phyloP scores from a whole-genome alignment of 495 filamentous ascomycete species.

The Penicillium soppii region DNA sequence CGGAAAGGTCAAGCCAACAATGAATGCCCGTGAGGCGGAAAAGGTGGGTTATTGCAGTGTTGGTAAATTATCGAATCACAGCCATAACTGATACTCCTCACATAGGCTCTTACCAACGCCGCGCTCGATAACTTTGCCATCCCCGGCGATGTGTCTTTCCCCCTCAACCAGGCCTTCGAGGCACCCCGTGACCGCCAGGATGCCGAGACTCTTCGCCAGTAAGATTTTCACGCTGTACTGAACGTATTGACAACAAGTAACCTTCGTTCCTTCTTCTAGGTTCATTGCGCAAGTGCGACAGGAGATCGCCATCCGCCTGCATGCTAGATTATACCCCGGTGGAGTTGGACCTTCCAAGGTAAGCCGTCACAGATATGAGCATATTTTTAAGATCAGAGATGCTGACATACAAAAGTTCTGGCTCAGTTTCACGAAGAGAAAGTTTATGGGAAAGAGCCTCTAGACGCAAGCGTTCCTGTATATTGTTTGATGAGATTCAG shows the following conservation, averaged over 20 bases:
- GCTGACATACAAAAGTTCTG: slow-evolving; percentile 64
- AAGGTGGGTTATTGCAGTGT: slow-evolving; percentile 55
- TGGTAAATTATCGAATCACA: not conserved
- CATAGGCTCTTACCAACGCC: slow-evolving; percentile 62
- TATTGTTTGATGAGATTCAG: slow-evolving; percentile 34
- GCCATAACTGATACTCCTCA: not conserved
- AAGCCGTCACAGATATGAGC: slow-evolving; percentile 14
- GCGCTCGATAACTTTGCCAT: slow-evolving; percentile 93
- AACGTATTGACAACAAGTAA: not conserved
- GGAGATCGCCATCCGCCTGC: slow-evolving; percentile 77
- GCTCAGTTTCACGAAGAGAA: slow-evolving; percentile 97
- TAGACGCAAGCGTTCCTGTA: slow-evolving; percentile 37
- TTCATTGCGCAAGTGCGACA: slow-evolving; percentile 89
- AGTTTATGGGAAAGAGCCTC: slow-evolving; percentile 97
- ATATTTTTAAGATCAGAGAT: not conserved
- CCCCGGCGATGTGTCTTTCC: slow-evolving; percentile 91
- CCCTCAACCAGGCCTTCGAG: slow-evolving; percentile 82
- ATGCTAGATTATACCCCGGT: slow-evolving; percentile 84
- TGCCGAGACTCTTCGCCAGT: slow-evolving; percentile 81
- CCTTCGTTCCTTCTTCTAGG: slow-evolving; percentile 23
- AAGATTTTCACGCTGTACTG: slow-evolving; percentile 11
- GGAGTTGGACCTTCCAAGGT: slow-evolving; percentile 84
- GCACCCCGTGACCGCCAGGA: slow-evolving; percentile 82
- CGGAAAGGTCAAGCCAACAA: slow-evolving; percentile 73
- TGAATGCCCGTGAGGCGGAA: slow-evolving; percentile 58